A percentile compares a stretch with the other conserved stretches of the same genome.
Evolutionary conservation across 2,329 filamentous ascomycete genomes (phyloP).

Genomic region (Diaporthe longicolla): DNA sequence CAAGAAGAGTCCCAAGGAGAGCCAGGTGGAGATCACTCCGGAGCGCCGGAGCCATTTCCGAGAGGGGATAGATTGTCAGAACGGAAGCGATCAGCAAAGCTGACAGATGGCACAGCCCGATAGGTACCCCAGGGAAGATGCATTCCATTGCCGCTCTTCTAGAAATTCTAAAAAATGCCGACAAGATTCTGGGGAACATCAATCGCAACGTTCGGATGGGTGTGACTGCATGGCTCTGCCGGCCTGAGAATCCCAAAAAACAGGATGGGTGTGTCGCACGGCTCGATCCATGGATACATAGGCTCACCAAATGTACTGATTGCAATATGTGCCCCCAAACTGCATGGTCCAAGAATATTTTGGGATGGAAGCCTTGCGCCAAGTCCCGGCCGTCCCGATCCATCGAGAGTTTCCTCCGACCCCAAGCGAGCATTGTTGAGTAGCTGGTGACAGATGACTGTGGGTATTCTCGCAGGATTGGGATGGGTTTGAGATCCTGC

Average conservation of each 20-base stretch:
- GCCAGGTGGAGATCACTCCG: too few species aligned
- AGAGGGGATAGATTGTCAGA: too few species aligned
- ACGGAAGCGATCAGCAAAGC: too few species aligned
- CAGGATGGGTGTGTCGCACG: too few species aligned
- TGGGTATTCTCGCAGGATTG: background rate
- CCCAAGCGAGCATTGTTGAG: background rate
- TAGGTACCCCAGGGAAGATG: background rate
- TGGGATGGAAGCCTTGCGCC: background rate
- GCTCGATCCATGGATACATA: too few species aligned
- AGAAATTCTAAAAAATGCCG: background rate
- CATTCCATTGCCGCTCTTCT: too few species aligned
- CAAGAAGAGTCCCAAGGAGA: too few species aligned
- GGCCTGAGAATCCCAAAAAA: too few species aligned
- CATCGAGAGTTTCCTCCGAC: background rate
- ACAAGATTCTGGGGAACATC: background rate
- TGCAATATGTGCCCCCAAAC: background rate
- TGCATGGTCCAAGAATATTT: background rate
- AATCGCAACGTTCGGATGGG: background rate
- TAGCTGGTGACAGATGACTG: background rate
- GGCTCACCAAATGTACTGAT: too few species aligned
- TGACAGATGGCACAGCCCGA: background rate
- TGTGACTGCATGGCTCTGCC: background rate
- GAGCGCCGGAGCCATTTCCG: too few species aligned
- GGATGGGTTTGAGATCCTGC: too few species aligned
- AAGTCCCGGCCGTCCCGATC: too few species aligned